Conservation (phyloP, 2,329 filamentous ascomycete species). For the Ampelomyces quisqualis region DNA sequence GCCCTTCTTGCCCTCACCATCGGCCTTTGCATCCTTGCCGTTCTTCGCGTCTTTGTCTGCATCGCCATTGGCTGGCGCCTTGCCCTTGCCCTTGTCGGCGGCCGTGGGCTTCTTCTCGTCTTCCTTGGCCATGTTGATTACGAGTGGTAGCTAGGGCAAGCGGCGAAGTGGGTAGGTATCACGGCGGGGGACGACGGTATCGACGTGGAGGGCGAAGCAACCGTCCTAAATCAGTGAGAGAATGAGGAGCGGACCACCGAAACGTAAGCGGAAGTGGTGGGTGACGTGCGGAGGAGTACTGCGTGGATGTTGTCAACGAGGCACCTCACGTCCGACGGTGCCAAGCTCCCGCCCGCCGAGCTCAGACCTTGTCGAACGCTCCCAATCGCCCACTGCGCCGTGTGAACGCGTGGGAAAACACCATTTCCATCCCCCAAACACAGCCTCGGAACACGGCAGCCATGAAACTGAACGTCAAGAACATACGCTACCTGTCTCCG, state of each 20-base stretch:
- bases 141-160: slow-evolving; percentile 36
- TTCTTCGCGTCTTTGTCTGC: slow-evolving; percentile 60
- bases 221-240: slow-evolving; percentile 2
- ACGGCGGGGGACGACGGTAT: slow-evolving; percentile 14
- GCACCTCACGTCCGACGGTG: slow-evolving; percentile 22
- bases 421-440: slow-evolving; percentile 2
- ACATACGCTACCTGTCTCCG: slow-evolving; percentile 83
- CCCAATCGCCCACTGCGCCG: slow-evolving; percentile 23
- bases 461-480: slow-evolving; percentile 96
- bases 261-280: slow-evolving; percentile 8
- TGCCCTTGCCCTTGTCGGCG: slow-evolving; percentile 94
- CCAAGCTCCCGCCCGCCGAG: slow-evolving; percentile 26
- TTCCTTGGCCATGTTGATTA: slow-evolving; percentile 80
- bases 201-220: slow-evolving; percentile 7
- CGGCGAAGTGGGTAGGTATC: slow-evolving; percentile 32
- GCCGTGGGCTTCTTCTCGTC: slow-evolving; percentile 79
- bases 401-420: slow-evolving; percentile 10
- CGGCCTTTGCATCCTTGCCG: slow-evolving; percentile 62
- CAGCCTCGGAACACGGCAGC: slow-evolving; percentile 11
- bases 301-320: slow-evolving; percentile 31
- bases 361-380: slow-evolving; percentile 27
- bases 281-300: slow-evolving; percentile 17
- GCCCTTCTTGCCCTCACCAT: slow-evolving; percentile 79
- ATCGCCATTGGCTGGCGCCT: slow-evolving; percentile 68
- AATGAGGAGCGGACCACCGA: slow-evolving; percentile 10